Base-by-base conservation (phyloP, 179 eudicot genomes). In the Carnegiea gigantea region DNA sequence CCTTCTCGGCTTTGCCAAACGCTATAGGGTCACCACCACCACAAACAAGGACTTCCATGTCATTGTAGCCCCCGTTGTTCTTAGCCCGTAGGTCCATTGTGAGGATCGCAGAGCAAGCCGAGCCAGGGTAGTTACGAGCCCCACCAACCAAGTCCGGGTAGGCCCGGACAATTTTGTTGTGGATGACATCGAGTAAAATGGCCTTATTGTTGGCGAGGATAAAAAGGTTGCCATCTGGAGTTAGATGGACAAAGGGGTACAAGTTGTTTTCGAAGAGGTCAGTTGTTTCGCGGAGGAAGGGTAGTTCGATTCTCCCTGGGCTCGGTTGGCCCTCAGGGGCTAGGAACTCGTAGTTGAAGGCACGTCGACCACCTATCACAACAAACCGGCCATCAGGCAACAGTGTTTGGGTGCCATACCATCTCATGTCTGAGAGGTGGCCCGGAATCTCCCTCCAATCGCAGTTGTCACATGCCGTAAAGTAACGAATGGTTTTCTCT, bases 221-320 rank as follows among this genome's bases (percentile, higher is more conserved):
- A 86, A 92, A 97, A 62, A 97, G 76, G 81, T 90, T 95, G 2
- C 97, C 97, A n/a, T 95, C 97, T 4, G 98, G 98, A 15, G 90
- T 89, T 7, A 95, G 86, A 83, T 88, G 86, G 21, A 92, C 90
- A 80, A 97, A 97, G 0, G 99, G 98, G 80, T 95, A 97, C 53
- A 97, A 90, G 73, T 95, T 97, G 67, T 88, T 88, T 40, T 88
- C 91, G 4, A 40, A 70, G 12, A 81, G 1, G 76, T 85, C 89
- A 20, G 85, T 83, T 23, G 91, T 86, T 6, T 86, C 76, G 1
- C 5, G 8, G 0, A 86, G 79, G 77, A 88, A 88, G 0, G 89
- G 88, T 0, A 87, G 53, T 24, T 83, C 67, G 9, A 81, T 48
- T 23, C 2, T 77, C 46, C 82, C 83, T 0, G 87, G 67, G 46